Evolutionary conservation across 1,284 basidiomycete species (phyloP), one percentile per base, ranked within the genome.

Genomic region (Ustanciosporium gigantosporum): DNA sequence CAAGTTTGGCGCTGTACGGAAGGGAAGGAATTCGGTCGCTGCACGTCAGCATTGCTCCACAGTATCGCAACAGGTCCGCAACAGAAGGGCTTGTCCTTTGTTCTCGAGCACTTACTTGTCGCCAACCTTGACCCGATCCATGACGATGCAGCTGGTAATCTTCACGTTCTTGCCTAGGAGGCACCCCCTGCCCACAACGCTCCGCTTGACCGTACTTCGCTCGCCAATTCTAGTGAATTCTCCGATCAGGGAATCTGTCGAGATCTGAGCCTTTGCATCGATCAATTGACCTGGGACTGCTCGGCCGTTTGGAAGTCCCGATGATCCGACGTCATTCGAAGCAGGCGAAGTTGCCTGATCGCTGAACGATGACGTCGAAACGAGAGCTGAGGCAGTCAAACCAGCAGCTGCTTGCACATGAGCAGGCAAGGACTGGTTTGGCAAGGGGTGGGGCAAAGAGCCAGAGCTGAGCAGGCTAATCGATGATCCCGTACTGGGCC

Each of bases 51-150:
- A 29, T n/a, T n/a, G n/a, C n/a, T n/a, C n/a, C n/a, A n/a, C n/a
- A n/a, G n/a, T n/a, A n/a, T n/a, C n/a, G n/a, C n/a, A n/a, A n/a
- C n/a, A n/a, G n/a, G n/a, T n/a, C n/a, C n/a, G n/a, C n/a, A n/a
- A n/a, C n/a, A n/a, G n/a, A n/a, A 37, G 21, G 20, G 47, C 20
- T 25, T 22, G n/a, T 15, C 20, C 13, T 25, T 25, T 36, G 41
- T n/a, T 24, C 15, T n/a, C 27, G n/a, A 9, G 9, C 15, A 73
- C 86, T 74, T 60, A 89, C 89, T 89, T 89, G 58, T 94, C 90
- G 22, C 84, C 89, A 21, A 98, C 82, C 3, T 88, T 83, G 66
- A 91, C 93, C 70, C 91, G 89, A 39, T 96, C 93, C 77, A 95
- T 84, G 22, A 98, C 78, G 11, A 97, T 84, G 68, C 88, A 92